Base-by-base conservation (phyloP, 495 filamentous ascomycete genomes). In the Talaromyces thailandensis region DNA sequence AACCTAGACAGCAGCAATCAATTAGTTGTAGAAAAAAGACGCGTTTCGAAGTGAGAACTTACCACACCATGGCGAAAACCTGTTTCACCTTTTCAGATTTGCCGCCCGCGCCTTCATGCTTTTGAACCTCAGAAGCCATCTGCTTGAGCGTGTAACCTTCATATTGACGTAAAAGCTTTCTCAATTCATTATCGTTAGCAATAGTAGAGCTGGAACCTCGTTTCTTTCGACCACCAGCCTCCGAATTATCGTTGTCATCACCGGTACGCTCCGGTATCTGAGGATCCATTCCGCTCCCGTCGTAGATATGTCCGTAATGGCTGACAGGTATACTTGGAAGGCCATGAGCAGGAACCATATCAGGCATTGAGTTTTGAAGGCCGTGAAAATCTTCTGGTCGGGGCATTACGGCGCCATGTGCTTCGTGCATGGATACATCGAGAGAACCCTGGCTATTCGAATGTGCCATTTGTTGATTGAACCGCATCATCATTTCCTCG, bases 41-140 rank as follows among this genome's bases (percentile, higher is more conserved):
- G 4, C 16, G 0, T 55, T n/a, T n/a, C 11, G n/a, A 6, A 28
- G 16, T 21, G 12, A 16, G 14, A 21, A 62, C 76, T 70, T 84
- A 97, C 94, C 94, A 98, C 62, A 96, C 85, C 90, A 98, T 96
- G 14, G 94, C 94, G 71, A 97, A 97, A 25, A 98, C 86, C 77
- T 98, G 94, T 63, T 96, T 93, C 48, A 92, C 90, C 71, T 95
- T 89, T 72, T 98, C 94, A 6, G 93, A 90, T 70, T 92, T 91
- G 11, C 76, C 76, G 9, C 78, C 78, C 14, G 91, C 89, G 37
- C 87, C 87, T 70, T 88, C 80, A 64, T 90, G 85, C 60, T 87
- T 86, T 63, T 83, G 76, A n/a, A 89, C 84, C 70, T 93, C 91
- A 31, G 79, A 79, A 4, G 93, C 94, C 64, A 98, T 91, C 28